Evolutionary conservation across 2,329 filamentous ascomycete species (phyloP), one percentile per base, ranked within the genome.

Genomic region (Exophiala sp.): DNA sequence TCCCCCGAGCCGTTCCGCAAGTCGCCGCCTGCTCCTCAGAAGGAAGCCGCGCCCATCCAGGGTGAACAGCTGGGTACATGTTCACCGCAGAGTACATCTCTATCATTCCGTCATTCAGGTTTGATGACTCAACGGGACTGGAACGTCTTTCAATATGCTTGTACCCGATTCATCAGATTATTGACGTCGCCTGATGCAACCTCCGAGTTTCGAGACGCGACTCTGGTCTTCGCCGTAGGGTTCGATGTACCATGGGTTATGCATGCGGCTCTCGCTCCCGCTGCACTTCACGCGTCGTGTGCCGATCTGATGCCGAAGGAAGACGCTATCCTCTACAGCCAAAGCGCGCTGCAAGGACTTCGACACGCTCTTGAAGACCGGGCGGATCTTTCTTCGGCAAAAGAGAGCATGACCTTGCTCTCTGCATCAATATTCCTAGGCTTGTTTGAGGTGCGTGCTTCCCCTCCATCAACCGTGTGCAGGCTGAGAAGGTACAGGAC

Each of bases 391-490:
- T 18, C 39, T 32, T 29, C 24, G 34, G 32, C 24, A 50, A 42
- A n/a, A 33, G 36, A 33, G 51, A 60, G 14, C 24, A 29, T 29
- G 24, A 33, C 57, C 7, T 60, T 52, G 24, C 54, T 60, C 33
- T 51, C 52, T 14, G 54, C 54, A 16, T 57, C 57, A n/a, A 41
- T 60, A n/a, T 60, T 60, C 24, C 52, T 60, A 24, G 57, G 51
- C 14, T 38, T 57, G 16, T 60, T 60, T 35, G 57, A 60, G 48
- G 49, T 53, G 6, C 14, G 20, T 29, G 18, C 16, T 40, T 14
- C n/a, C 43, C 21, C 6, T 24, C 12, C 12, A 44, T 32, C 11
- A n/a, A 9, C 6, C 5, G 7, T 16, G 38, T 43, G 18, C 35
- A 32, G 32, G 35, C 46, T 59, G 20, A 59, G 38, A 5, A 18